A percentile compares a stretch with the other conserved stretches of the same genome.
phyloP scores from a whole-genome alignment of 495 filamentous ascomycete species.

The Pseudoneurospora amorphoporcata region DNA sequence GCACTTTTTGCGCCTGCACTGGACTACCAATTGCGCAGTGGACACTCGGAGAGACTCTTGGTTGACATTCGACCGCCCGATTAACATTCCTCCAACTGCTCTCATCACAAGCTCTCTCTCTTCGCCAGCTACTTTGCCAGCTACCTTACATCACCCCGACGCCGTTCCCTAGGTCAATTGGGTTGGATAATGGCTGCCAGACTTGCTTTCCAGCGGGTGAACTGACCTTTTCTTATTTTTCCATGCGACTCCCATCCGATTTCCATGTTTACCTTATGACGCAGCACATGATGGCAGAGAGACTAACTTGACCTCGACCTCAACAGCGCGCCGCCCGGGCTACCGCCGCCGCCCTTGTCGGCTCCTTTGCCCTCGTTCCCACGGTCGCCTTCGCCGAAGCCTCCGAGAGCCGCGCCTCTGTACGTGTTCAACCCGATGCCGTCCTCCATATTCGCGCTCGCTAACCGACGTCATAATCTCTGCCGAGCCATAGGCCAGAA shows the following conservation, averaged over 20 bases:
- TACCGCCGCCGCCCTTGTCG: conserved; percentile 35
- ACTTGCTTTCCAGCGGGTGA: conserved; percentile 41
- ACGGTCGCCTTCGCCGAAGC: conserved; percentile 37
- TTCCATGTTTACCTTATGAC: no score
- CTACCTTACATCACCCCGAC: background rate
- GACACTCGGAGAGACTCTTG: background rate
- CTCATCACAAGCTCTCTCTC: conserved; percentile 7
- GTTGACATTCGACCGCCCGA: background rate
- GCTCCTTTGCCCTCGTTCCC: conserved; percentile 34
- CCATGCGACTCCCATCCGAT: background rate
- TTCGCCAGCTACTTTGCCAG: conserved; percentile 3
- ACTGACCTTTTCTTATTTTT: background rate
- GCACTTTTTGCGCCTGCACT: background rate
- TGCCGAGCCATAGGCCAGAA: conserved; percentile 41
- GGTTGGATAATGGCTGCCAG: conserved; percentile 39
- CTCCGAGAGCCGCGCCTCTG: conserved; percentile 24
- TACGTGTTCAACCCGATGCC: conserved; percentile 11
- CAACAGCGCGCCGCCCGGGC: conserved; percentile 35
- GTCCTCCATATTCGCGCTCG: background rate
- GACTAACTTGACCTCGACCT: background rate
- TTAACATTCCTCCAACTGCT: conserved; percentile 1
- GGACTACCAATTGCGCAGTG: background rate
- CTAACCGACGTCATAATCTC: conserved; percentile 1
- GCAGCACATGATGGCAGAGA: no score
- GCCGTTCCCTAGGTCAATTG: conserved; percentile 25